Evolutionary conservation across 2,329 filamentous ascomycete genomes (phyloP).

Genomic region (Verticillium longisporum): DNA sequence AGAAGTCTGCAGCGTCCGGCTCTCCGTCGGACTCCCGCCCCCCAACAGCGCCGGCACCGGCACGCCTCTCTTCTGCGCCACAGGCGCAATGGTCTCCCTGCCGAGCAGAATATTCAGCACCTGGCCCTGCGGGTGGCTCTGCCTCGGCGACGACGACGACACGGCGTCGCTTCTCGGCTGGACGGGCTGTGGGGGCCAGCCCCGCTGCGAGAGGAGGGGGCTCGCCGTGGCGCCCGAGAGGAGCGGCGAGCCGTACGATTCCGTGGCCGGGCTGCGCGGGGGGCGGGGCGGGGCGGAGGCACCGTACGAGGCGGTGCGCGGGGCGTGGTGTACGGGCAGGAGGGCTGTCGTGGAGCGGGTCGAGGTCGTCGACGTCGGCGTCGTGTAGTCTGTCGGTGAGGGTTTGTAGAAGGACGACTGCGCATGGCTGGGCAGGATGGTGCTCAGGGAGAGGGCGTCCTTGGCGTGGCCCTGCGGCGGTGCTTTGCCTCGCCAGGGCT

Average conservation of each 20-base stretch:
- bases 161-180: background rate
- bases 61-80: conserved; percentile 6
- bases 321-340: conserved; percentile 12
- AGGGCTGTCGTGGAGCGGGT: conserved; percentile 26
- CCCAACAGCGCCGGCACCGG: conserved; percentile 6
- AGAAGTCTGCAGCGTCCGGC: conserved; percentile 25
- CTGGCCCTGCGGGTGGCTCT: background rate
- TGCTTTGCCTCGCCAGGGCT: background rate
- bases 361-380: conserved; percentile 25
- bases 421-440: conserved; percentile 7
- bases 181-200: background rate
- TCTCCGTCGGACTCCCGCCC: conserved; percentile 26
- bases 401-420: conserved; percentile 6
- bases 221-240: conserved; percentile 7
- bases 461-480: background rate
- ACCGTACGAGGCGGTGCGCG: background rate
- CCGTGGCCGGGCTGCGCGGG: conserved; percentile 12
- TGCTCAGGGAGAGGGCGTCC: conserved; percentile 2
- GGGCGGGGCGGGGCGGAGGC: conserved; percentile 19
- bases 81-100: background rate
- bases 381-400: conserved; percentile 13
- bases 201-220: conserved; percentile 11
- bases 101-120: background rate
- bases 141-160: background rate
- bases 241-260: conserved; percentile 7